Base-by-base conservation (phyloP, 2,329 filamentous ascomycete species). In the Botrytis fabae region DNA sequence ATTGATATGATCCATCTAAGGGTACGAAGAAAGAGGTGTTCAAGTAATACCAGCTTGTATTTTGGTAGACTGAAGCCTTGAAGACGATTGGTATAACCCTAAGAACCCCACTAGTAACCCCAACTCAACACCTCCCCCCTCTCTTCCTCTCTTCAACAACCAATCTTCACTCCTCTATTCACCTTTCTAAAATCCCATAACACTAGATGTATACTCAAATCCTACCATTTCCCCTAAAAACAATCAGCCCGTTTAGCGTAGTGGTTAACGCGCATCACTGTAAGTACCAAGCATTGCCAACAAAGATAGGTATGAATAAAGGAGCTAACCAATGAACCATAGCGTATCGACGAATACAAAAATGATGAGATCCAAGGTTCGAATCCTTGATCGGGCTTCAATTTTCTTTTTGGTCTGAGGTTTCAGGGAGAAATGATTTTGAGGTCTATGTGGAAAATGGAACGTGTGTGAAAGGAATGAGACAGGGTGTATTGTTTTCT, bases 221-320 rank as follows among this genome's bases (percentile, higher is more conserved):
- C 18, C 0, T 18, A 35, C 16, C 18, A 4, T 1, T 9, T 18
- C 22, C 28, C 16, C 25, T 18, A 22, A 35, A 35, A 22, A 60
- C 3, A 22, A 28, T 28, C 16, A 14, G 57, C 32, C 57, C 57
- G 28, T 35, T 59, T 59, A 59, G 16, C 57, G 57, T 59, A 59
- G 57, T 59, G 32, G 28, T 60, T 60, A 60, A 60, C 28, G 32
- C 28, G 57, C 57, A 60, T 60, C 57, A 60, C 57, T 60, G 57
- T 35, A 20, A 60, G 57, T 60, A 60, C 9, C 48, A 57, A 57
- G 1, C 14, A 7, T 57, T 32, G 3, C 14, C 7, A 4, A 57
- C 18, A 9, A 2, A 54, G 16, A 16, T 4, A 9, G 6, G 7
- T 4, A 7, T 32, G 14, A 12, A 57, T 32, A 57, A 28, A 28